Evolutionary conservation across 768 basidiomycete species (phyloP), one percentile per base, ranked within the genome.

Genomic region (Scleroderma bovista): DNA sequence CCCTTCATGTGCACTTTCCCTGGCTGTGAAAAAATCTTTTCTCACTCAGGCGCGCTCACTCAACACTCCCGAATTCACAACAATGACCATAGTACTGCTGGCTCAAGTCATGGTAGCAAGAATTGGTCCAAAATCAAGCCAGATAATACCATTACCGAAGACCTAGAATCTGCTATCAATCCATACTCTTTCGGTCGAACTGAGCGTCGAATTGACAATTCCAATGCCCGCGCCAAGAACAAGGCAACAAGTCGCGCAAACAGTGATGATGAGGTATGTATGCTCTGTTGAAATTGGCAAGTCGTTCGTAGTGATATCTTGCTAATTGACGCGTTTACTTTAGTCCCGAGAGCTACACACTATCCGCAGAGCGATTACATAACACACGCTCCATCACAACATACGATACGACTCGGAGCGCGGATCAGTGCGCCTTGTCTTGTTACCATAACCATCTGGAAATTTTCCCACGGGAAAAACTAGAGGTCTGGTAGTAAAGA

Each of bases 11-110:
- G 95, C 78, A 85, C 83, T 2, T 90, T 85, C 66, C 83, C 91
- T 3, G 81, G 84, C n/a, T 99, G 95, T 78, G 94, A 96, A 69
- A 99, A 98, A 68, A 86, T 93, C 6, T 99, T 99, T 69, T 93
- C 91, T n/a, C 85, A 96, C 51, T 93, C 91, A n/a, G 95, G 98
- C 74, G 95, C 98, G 70, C 81, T 99, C 56, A 99, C 95, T 24
- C 80, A 96, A 50, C 95, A 99, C 63, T 87, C 89, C 1, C 81
- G 95, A 42, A 99, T 98, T 57, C 95, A 99, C 69, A 83, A 81
- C 63, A 80, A 78, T 55, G 77, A 83, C 59, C 74, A 77, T 51
- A 50, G 26, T 29, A 29, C 26, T 29, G 4, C 26, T 9, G 46
- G 50, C 32, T 57, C 66, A 31, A 32, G 51, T 6, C 58, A 62